phyloP scores from a whole-genome alignment of 306 rosid species.

The Benincasa hispida region DNA sequence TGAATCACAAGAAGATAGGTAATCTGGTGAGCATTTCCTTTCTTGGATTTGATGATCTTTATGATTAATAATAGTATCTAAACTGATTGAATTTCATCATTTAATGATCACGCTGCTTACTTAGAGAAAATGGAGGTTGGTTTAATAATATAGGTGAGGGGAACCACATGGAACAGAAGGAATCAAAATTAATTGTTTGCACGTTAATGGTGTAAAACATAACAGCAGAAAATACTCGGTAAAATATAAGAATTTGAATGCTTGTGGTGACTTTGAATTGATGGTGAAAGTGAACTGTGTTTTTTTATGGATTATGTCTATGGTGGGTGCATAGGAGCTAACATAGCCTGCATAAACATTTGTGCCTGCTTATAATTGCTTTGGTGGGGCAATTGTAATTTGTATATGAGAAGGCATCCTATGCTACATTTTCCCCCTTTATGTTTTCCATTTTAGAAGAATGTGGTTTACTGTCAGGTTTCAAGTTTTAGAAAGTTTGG shows the following conservation, averaged over 20 bases:
- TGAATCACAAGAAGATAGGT: neutral
- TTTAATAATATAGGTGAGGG: neutral
- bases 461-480: neutral
- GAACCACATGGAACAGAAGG: neutral
- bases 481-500: neutral
- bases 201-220: neutral
- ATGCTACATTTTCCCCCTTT: neutral
- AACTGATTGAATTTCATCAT: neutral
- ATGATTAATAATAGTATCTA: neutral
- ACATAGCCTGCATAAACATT: neutral
- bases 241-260: neutral
- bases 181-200: neutral
- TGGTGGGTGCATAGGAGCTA: neutral
- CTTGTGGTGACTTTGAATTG: neutral
- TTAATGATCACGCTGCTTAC: neutral
- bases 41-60: neutral
- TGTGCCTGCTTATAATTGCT: neutral
- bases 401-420: neutral
- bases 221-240: neutral
- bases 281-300: neutral
- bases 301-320: neutral
- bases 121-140: neutral
- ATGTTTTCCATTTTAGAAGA: neutral
- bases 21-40: conserved; percentile 18
- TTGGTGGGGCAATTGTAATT: neutral